Conservation (phyloP, 495 filamentous ascomycete genomes). For the Aspergillus olivimuriae region DNA sequence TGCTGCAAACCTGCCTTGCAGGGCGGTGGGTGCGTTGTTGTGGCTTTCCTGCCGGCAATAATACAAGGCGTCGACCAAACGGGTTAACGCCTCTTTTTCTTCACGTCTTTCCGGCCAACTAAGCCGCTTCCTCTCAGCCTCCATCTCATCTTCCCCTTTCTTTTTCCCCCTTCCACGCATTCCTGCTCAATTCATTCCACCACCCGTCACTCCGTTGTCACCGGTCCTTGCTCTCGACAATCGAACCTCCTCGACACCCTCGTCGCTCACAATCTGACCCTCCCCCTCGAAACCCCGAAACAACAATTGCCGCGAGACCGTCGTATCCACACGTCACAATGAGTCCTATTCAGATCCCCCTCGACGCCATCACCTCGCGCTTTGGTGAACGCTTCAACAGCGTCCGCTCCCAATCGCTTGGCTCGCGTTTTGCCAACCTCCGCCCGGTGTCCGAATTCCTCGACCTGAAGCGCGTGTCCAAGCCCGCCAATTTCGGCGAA, state of each 20-base stretch:
- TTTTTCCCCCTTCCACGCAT: not conserved
- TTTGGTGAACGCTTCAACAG: conserved; percentile 71
- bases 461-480: conserved; percentile 90
- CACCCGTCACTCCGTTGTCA: conserved; percentile 4
- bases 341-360: conserved; percentile 83
- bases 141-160: conserved; percentile 4
- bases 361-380: conserved; percentile 85
- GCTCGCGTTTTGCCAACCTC: conserved; percentile 84
- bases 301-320: conserved; percentile 3
- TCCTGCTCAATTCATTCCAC: not conserved
- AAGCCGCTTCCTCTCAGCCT: conserved; percentile 9
- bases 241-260: no score
- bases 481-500: conserved; percentile 85
- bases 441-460: conserved; percentile 89
- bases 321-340: conserved; percentile 42
- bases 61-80: not conserved
- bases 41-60: no score
- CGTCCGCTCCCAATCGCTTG: conserved; percentile 68
- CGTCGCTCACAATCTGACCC: no score
- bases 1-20: not conserved
- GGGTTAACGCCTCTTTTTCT: conserved; percentile 1
- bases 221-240: no score
- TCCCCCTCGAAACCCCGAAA: no score
- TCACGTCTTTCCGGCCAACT: conserved; percentile 12
- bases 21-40: no score